Percentiles rank a stretch among this genome's conserved stretches.
Conservation (phyloP, 768 basidiomycete genomes). For the Trametes meyenii region DNA sequence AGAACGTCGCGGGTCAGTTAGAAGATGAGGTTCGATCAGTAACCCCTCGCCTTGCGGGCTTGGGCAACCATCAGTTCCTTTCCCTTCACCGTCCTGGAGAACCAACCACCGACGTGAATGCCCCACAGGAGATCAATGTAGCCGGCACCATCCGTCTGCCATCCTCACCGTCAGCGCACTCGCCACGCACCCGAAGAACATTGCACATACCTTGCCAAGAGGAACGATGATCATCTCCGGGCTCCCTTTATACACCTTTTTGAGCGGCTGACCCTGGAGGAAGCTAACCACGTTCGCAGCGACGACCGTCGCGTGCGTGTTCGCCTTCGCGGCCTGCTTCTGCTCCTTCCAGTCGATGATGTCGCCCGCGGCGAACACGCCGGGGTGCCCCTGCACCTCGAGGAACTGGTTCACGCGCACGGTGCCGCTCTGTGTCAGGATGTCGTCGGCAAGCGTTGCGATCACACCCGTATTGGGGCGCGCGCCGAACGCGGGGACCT, state of each 20-base stretch:
- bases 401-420: conserved; percentile 61
- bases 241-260: conserved; percentile 51
- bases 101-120: conserved; percentile 32
- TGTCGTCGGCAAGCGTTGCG: conserved; percentile 38
- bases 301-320: conserved; percentile 46
- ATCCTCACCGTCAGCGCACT: neutral
- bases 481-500: conserved; percentile 36
- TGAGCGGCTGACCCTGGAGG: conserved; percentile 39
- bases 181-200: neutral
- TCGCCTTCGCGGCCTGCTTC: conserved; percentile 56
- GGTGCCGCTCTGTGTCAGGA: conserved; percentile 40
- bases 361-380: conserved; percentile 70
- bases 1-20: too few relatives aligned
- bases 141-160: conserved; percentile 31
- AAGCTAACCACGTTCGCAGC: conserved; percentile 51
- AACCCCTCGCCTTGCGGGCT: conserved; percentile 11
- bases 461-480: conserved; percentile 60
- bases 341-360: conserved; percentile 65
- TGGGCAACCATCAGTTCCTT: conserved; percentile 31
- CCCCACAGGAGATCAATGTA: conserved; percentile 37
- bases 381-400: conserved; percentile 51
- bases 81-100: conserved; percentile 31
- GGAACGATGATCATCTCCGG: conserved; percentile 57
- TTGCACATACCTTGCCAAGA: conserved; percentile 49
- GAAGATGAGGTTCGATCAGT: neutral